These are phyloP conservation scores for Clausena lansium DNA, from an alignment of 345 rosid genomes.

Conservation along the genomic window DNA sequence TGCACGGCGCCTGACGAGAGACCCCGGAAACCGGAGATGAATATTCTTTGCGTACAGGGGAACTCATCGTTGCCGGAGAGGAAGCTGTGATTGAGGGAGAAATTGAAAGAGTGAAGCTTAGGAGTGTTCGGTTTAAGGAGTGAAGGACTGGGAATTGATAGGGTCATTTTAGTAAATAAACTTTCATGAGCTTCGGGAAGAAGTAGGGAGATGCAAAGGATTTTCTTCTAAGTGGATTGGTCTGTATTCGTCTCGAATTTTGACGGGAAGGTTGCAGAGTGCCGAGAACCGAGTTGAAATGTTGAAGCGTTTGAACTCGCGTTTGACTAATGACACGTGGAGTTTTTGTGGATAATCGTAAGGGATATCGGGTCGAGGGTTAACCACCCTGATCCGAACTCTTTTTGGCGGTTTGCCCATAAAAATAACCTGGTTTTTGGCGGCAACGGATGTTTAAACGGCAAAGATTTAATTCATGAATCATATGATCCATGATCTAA, in stretches of 20 bases:
- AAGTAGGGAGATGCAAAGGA: not conserved
- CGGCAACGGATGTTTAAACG: conserved; percentile 24
- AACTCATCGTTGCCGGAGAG: conserved; percentile 27
- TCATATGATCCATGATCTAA: not conserved
- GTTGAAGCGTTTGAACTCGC: not conserved
- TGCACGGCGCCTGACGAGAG: conserved; percentile 20
- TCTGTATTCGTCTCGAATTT: not conserved
- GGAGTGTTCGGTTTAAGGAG: conserved; percentile 37
- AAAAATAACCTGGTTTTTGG: conserved; percentile 21
- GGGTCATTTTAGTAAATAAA: conserved; percentile 31
- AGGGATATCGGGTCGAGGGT: conserved; percentile 3
- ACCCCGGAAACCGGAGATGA: conserved; percentile 28
- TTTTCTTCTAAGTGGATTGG: not conserved
- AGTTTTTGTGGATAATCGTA: conserved; percentile 45
- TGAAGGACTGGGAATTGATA: conserved; percentile 22
- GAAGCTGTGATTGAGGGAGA: conserved; percentile 31
- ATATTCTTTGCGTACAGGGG: conserved; percentile 30
- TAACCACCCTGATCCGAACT: not conserved
- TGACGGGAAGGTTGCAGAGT: conserved; percentile 21
- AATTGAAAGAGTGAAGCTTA: conserved; percentile 26
- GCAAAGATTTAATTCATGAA: not conserved
- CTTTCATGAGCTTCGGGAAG: conserved; percentile 24
- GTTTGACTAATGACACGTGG: conserved; percentile 44
- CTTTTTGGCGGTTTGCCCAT: conserved; percentile 12
- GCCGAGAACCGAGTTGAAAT: conserved; percentile 3